Evolutionary conservation across 2,329 filamentous ascomycete species (phyloP).

Genomic region (Zasmidium cellare): DNA sequence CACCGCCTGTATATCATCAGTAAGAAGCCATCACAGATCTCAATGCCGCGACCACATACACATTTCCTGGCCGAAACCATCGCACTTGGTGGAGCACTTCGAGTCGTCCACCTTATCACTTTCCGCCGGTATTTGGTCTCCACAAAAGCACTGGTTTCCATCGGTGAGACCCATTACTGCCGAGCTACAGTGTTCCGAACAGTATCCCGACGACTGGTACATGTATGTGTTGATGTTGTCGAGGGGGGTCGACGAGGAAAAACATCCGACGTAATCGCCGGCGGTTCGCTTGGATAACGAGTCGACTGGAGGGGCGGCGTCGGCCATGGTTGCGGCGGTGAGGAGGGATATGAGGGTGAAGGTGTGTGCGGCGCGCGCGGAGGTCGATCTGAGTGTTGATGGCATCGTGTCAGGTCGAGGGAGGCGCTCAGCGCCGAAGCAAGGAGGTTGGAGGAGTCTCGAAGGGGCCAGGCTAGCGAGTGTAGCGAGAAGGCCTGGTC

Average conservation of each 20-base stretch:
- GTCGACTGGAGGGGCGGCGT: conserved; percentile 4
- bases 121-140: conserved; percentile 65
- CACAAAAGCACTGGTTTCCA: conserved; percentile 74
- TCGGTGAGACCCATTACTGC: conserved; percentile 64
- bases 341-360: conserved; percentile 17
- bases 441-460: conserved; percentile 49
- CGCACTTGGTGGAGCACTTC: conserved; percentile 66
- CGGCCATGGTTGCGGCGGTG: conserved; percentile 17
- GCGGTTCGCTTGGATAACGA: conserved; percentile 9
- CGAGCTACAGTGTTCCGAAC: conserved; percentile 53
- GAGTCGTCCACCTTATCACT: conserved; percentile 56
- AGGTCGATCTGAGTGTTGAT: conserved; percentile 8
- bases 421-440: conserved; percentile 54
- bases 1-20: conserved; percentile 53
- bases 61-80: conserved; percentile 44
- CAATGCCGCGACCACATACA: conserved; percentile 52
- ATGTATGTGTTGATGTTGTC: conserved; percentile 49
- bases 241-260: conserved; percentile 49
- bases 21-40: background rate
- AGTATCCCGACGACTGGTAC: conserved; percentile 59
- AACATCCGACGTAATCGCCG: conserved; percentile 51
- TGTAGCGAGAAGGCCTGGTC: conserved; percentile 15
- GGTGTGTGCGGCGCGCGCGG: conserved; percentile 9
- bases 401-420: conserved; percentile 10
- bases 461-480: conserved; percentile 4